A percentile compares a stretch with the other conserved stretches of the same genome.
Evolutionary conservation across 495 filamentous ascomycete genomes (phyloP).

Genomic region (Pseudevernia furfuracea): DNA sequence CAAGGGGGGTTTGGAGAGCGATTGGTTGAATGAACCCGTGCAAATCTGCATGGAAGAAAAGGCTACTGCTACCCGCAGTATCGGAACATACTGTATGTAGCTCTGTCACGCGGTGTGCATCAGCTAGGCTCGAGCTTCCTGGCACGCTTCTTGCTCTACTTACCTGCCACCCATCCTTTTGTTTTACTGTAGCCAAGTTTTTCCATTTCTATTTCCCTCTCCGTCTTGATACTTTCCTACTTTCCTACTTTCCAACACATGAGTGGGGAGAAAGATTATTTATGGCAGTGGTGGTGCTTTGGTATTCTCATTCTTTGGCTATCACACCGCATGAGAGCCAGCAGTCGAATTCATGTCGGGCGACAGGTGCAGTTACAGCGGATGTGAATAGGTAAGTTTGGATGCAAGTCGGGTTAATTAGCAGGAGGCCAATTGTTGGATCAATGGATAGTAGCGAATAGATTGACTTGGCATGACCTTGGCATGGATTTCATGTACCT

Average conservation of each 20-base stretch:
- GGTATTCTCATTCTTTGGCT: neutral
- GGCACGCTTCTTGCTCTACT: neutral
- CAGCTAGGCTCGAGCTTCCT: constrained; percentile 1
- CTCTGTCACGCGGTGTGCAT: neutral
- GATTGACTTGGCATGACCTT: neutral
- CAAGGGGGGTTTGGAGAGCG: neutral
- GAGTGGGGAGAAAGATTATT: neutral
- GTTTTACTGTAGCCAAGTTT: neutral
- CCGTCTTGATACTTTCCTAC: neutral
- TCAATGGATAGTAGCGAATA: neutral
- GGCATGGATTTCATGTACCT: too few relatives aligned
- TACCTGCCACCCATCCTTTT: neutral
- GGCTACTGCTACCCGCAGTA: neutral
- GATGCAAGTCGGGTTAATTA: neutral
- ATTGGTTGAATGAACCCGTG: neutral
- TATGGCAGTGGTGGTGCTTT: neutral
- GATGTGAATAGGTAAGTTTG: neutral
- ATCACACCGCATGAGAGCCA: neutral
- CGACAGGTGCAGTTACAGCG: neutral
- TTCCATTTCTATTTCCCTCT: neutral
- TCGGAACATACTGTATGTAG: constrained; percentile 4
- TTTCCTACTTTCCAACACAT: neutral
- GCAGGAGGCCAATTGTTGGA: neutral
- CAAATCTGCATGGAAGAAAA: neutral
- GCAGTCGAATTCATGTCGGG: neutral